Conservation (phyloP, 805 yeast species). For the Scheffersomyces amazonensis region DNA sequence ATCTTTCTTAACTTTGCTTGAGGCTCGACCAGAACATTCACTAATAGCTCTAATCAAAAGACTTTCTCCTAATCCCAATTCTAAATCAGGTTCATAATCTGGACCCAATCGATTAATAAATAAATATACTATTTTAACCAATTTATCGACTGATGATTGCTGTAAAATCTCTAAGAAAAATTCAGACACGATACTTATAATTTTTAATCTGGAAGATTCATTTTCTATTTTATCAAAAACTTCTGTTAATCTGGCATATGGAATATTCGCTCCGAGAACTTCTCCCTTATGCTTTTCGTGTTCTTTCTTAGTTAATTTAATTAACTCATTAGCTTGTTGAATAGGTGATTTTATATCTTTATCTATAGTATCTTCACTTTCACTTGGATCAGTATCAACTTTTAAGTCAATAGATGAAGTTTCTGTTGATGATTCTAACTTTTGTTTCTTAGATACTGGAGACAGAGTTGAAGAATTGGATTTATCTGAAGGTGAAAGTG, state of each 20-base stretch:
- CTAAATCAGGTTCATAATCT: constrained; percentile 87
- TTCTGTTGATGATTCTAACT: not conserved
- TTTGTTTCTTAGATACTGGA: not conserved
- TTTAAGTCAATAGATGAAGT: constrained; percentile 1
- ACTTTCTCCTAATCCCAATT: constrained; percentile 91
- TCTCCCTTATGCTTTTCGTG: constrained; percentile 1
- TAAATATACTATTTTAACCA: constrained; percentile 74
- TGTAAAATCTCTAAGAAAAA: constrained; percentile 65
- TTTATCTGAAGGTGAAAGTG: not conserved
- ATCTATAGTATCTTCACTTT: constrained; percentile 4
- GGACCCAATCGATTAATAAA: constrained; percentile 91
- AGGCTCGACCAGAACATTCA: constrained; percentile 83
- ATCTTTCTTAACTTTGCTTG: constrained; percentile 67
- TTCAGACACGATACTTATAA: constrained; percentile 69
- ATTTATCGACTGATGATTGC: constrained; percentile 38
- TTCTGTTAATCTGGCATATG: constrained; percentile 46
- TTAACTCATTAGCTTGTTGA: constrained; percentile 12
- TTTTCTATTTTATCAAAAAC: constrained; percentile 76
- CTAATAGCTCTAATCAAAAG: constrained; percentile 82
- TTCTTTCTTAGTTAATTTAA: constrained; percentile 4
- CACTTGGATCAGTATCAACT: constrained; percentile 4
- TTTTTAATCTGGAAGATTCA: constrained; percentile 81
- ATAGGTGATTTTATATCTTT: no score
- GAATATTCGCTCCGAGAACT: constrained; percentile 14
- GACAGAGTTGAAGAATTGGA: not conserved